These are phyloP conservation scores for Trametes sanguinea DNA, from an alignment of 768 basidiomycete species.

Conservation along the genomic window DNA sequence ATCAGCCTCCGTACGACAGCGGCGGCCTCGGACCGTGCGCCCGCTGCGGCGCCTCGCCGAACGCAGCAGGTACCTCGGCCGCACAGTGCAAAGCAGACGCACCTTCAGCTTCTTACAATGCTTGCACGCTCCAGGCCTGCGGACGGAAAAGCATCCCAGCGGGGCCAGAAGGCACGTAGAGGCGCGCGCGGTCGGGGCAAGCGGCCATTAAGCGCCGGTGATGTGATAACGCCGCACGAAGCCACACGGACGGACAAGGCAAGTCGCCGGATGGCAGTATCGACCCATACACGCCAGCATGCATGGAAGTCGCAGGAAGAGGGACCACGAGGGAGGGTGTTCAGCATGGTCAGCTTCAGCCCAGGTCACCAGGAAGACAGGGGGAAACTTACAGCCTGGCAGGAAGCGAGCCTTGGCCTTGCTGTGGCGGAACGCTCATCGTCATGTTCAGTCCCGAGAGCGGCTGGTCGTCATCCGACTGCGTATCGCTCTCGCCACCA, in stretches of 20 bases:
- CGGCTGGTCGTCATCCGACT: conserved; percentile 23
- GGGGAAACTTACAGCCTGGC: conserved; percentile 23
- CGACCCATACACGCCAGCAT: not conserved
- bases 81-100: conserved; percentile 30
- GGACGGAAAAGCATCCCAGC: not conserved
- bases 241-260: conserved; percentile 1
- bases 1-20: conserved; percentile 18
- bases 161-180: not conserved
- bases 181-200: conserved; percentile 2
- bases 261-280: conserved; percentile 16
- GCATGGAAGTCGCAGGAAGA: conserved; percentile 1
- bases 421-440: conserved; percentile 21
- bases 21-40: conserved; percentile 9
- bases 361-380: not conserved
- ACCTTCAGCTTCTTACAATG: conserved; percentile 91
- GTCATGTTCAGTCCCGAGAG: conserved; percentile 17
- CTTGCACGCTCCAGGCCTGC: conserved; percentile 78
- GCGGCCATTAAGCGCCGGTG: conserved; percentile 6
- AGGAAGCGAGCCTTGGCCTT: conserved; percentile 22
- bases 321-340: not conserved
- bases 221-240: conserved; percentile 12
- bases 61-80: conserved; percentile 14
- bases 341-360: conserved; percentile 6
- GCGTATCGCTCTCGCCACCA: conserved; percentile 20
- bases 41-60: not conserved